Percentiles rank a stretch among this genome's conserved stretches.
These are phyloP conservation scores for Extremus antarcticus DNA, from an alignment of 495 filamentous ascomycete genomes.

Conservation along the genomic window DNA sequence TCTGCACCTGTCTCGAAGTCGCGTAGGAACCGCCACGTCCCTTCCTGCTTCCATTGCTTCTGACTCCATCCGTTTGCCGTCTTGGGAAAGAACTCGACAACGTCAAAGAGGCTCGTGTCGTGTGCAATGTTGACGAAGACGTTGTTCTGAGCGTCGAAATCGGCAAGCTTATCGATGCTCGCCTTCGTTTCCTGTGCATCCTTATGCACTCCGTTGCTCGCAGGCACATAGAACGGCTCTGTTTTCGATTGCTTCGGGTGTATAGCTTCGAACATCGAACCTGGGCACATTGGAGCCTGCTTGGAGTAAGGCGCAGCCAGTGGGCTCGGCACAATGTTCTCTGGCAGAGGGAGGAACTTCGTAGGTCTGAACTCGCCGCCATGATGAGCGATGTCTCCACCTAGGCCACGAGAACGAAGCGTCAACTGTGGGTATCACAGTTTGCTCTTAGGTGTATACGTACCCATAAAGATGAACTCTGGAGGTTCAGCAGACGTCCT, in stretches of 20 bases:
- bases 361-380: constrained; percentile 44
- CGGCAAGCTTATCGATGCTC: constrained; percentile 7
- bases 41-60: constrained; percentile 41
- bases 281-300: constrained; percentile 27
- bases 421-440: too few relatives aligned
- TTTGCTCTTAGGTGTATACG: too few relatives aligned
- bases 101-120: constrained; percentile 36
- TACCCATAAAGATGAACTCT: constrained; percentile 45
- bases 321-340: constrained; percentile 32
- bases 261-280: constrained; percentile 32
- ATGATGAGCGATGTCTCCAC: constrained; percentile 42
- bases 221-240: constrained; percentile 29
- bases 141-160: constrained; percentile 40
- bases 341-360: constrained; percentile 38
- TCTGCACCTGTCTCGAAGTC: constrained; percentile 36
- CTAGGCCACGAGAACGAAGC: neutral
- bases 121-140: constrained; percentile 45
- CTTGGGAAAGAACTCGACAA: constrained; percentile 42
- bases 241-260: constrained; percentile 19
- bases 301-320: constrained; percentile 12
- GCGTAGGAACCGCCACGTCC: constrained; percentile 44
- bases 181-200: constrained; percentile 1
- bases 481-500: constrained; percentile 36
- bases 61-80: constrained; percentile 40
- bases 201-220: constrained; percentile 3